Evolutionary conservation across 1,284 basidiomycete genomes (phyloP).

Genomic region (Fomitopsis pinicola): DNA sequence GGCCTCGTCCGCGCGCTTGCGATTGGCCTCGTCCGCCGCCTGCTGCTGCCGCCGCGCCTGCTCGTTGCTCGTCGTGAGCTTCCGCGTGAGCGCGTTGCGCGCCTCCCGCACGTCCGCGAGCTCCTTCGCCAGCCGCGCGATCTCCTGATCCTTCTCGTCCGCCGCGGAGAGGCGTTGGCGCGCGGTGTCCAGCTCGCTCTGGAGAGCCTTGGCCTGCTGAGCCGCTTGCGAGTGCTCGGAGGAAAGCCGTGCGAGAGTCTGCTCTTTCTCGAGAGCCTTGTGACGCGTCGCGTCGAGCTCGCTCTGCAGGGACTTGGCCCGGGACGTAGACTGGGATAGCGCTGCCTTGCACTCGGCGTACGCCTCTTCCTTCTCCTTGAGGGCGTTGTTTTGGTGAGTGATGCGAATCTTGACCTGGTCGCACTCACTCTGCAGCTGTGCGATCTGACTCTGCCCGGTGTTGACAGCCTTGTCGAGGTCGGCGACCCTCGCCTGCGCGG

Average conservation of each 20-base stretch:
- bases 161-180: constrained; percentile 36
- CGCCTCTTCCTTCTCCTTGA: background rate
- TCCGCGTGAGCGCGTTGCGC: constrained; percentile 50
- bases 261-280: background rate
- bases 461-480: background rate
- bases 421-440: background rate
- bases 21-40: constrained; percentile 69
- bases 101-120: constrained; percentile 59
- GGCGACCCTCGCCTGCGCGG: background rate
- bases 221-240: background rate
- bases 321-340: background rate
- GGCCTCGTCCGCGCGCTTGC: constrained; percentile 62
- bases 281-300: background rate
- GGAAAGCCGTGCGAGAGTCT: background rate
- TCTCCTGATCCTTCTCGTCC: constrained; percentile 30
- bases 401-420: background rate
- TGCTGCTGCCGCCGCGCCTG: constrained; percentile 60
- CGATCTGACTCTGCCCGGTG: background rate
- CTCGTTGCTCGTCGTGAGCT: constrained; percentile 61
- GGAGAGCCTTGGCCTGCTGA: constrained; percentile 36
- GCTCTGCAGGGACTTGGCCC: background rate
- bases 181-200: constrained; percentile 59
- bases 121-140: constrained; percentile 52
- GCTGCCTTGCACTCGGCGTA: constrained; percentile 1
- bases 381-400: background rate